These are phyloP conservation scores for Clonostachys rosea DNA, from an alignment of 2,329 filamentous ascomycete species.

Conservation along the genomic window DNA sequence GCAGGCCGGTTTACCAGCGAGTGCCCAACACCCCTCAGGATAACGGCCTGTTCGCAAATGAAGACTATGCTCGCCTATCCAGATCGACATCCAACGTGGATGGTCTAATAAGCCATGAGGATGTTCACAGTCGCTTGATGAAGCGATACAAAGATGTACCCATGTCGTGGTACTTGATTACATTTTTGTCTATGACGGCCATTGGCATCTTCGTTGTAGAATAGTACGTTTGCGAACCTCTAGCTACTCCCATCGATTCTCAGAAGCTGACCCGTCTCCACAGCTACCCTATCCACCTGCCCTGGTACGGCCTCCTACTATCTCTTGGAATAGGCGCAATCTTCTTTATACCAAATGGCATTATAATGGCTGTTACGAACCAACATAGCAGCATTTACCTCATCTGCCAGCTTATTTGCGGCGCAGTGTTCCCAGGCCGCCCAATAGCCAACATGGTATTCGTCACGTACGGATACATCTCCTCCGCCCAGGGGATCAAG, in stretches of 20 bases:
- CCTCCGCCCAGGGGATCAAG: slow-evolving; percentile 82
- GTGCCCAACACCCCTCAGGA: slow-evolving; percentile 19
- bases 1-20: slow-evolving; percentile 47
- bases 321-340: slow-evolving; percentile 73
- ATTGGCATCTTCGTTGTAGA: slow-evolving; percentile 82
- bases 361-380: slow-evolving; percentile 90
- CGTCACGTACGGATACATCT: slow-evolving; percentile 87
- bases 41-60: not conserved
- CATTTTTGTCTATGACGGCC: slow-evolving; percentile 69
- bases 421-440: slow-evolving; percentile 75
- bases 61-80: slow-evolving; percentile 14
- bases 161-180: slow-evolving; percentile 74
- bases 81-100: slow-evolving; percentile 36
- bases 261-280: not conserved
- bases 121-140: slow-evolving; percentile 84
- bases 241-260: not conserved
- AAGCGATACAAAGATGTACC: slow-evolving; percentile 77
- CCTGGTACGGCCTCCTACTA: slow-evolving; percentile 81
- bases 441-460: slow-evolving; percentile 94
- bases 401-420: slow-evolving; percentile 81
- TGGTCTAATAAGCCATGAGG: slow-evolving; percentile 64
- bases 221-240: slow-evolving; percentile 50
- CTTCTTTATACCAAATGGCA: slow-evolving; percentile 86
- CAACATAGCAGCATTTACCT: slow-evolving; percentile 84
- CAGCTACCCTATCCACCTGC: slow-evolving; percentile 74